Evolutionary conservation across 768 basidiomycete genomes (phyloP), one percentile per base, ranked within the genome.

Genomic region (Suillus lakei): DNA sequence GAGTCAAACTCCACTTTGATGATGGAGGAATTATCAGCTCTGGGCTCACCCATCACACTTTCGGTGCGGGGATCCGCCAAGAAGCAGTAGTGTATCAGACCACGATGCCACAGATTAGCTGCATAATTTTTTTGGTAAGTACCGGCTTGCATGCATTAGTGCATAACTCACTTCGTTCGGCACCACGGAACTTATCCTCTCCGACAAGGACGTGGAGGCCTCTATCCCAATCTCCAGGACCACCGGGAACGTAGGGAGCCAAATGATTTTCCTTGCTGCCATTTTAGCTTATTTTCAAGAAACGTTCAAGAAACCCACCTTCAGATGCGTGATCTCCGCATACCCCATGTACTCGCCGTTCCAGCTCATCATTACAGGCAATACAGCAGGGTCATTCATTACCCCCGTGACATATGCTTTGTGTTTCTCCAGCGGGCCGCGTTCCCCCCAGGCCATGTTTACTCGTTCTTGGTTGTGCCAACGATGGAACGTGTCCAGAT

Each of bases 401-500:
- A 78, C 64, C 1, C 66, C 66, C 34, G 70, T 70, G 30, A 85
- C 61, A 63, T 86, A 86, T 41, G 71, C 67, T n/a, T 77, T 69
- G 65, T 85, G 84, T 59, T 79, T 71, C 66, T 82, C 80, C 32
- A 83, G 68, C n/a, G 76, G 71, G 0, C 84, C 85, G 18, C 71
- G 66, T 69, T 86, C 84, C 23, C 78, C 77, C 84, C 85, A 86
- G 5, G 78, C 82, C 3, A 64, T 69, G 62, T 80, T 81, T 10
- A 86, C 81, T 9, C 83, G 79, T n/a, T 79, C 79, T 56, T 76
- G 74, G 64, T 86, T 86, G 55, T 85, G 85, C 84, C 84, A 85
- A 58, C 70, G 74, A 56, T 83, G 79, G 71, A 83, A 85, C 18
- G 80, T 76, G 5, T 78, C 79, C 63, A 86, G 72, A 62, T 85